Base-by-base conservation (phyloP, 495 filamentous ascomycete species). In the Hamigera avellanea region DNA sequence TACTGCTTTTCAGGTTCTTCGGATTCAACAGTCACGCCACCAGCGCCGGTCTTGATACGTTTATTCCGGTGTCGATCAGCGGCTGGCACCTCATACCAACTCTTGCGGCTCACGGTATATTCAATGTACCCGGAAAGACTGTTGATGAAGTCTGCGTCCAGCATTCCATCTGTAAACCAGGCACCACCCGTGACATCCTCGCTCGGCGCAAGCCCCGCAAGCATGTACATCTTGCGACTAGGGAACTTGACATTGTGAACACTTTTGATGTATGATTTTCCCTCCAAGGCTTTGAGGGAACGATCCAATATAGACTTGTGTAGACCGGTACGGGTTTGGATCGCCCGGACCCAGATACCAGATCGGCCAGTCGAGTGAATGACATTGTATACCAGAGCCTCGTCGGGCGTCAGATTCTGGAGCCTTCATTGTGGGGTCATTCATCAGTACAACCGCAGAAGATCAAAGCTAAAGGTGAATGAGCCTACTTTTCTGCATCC, bases 161-260 rank as follows among this genome's bases (percentile, higher is more conserved):
- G 70, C 26, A 82, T 81, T 6, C 81, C 82, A 34, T 94, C 83
- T 14, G 81, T 87, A 48, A 86, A 95, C 83, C 88, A 98, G 13
- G 84, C 79, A 4, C 93, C 91, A 27, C 91, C 93, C 0, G 86
- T 93, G 14, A 88, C 78, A 32, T 91, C 81, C 25, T 94, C 87
- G 26, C 78, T 81, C 2, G 93, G 89, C 10, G 72, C 68, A 16
- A 93, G 62, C 37, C 71, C 68, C 34, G 62, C 59, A 32, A 80
- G 58, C 66, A 82, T 78, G 61, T 78, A 82, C 49, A 73, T 76
- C 53, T 77, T 80, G 33, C 75, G 69, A 35, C 56, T 68, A 33
- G 75, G 72, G 41, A 59, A 62, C 43, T 75, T 76, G 55, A 75
- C 71, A 59, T 67, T 74, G 53, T 69, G 67, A 18, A 80, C 63